Base-by-base conservation (phyloP, 176 grass and related monocot genomes). In the Juncus inflexus region DNA sequence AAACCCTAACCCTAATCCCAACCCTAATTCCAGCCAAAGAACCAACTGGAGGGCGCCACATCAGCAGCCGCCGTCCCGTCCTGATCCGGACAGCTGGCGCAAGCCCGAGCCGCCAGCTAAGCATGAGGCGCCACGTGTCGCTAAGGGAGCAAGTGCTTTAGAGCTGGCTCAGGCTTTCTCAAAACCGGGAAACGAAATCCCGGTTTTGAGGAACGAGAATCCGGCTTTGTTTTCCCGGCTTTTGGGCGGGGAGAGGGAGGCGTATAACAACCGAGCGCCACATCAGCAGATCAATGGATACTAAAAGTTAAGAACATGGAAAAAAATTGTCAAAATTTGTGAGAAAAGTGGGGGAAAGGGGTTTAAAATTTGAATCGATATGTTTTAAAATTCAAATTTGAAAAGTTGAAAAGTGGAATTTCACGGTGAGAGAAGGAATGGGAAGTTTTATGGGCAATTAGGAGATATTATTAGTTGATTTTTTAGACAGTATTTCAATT, bases 81-180 rank as follows among this genome's bases (percentile, higher is more conserved):
- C 67, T 55, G 85, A 90, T 50, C 80, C 89, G 63, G 85, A 92
- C 60, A 90, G 80, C 59, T 99, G 95, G 95, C 95, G 89, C 63
- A 99, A 99, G 58, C 89, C 89, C 12, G 78, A 84, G 36, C 85
- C 83, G 53, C 63, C 80, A 53, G 80, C 72, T 6, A 86, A 90
- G 59, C 83, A 78, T 50, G 85, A 92, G 9, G 58, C 56, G 58
- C 72, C 78, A 58, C 89, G 83, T 35, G 77, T 86, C 19, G 89
- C 89, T 45, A 99, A 94, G 74, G 83, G 72, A 60, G 85, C 88
- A 12, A 81, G 67, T 11, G 78, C 95, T 10, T 58, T 99, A 77
- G 95, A 94, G 77, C 85, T 99, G 39, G 85, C 95, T 6, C 84
- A 99, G 68, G 89, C 95, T 54, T 99, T 99, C 77, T 99, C 95